These are phyloP conservation scores for Penicillium antarcticum DNA, from an alignment of 495 filamentous ascomycete genomes.

Conservation along the genomic window DNA sequence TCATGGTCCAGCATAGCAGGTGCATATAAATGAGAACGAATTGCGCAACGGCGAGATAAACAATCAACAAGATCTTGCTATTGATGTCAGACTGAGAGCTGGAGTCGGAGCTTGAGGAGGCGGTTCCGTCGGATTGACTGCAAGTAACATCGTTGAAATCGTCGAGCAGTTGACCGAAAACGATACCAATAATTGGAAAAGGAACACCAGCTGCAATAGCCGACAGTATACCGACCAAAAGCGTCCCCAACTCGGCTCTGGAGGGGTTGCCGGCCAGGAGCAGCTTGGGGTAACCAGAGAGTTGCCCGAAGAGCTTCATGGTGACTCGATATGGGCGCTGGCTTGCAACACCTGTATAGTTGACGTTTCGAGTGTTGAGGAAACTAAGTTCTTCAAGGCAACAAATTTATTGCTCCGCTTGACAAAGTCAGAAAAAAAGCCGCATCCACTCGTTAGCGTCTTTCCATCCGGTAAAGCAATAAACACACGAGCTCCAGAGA, in stretches of 20 bases:
- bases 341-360: neutral
- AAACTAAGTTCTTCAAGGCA: slow-evolving; percentile 1
- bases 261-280: slow-evolving; percentile 34
- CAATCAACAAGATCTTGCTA: slow-evolving; percentile 55
- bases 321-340: slow-evolving; percentile 4
- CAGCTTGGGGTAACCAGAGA: slow-evolving; percentile 39
- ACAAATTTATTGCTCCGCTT: slow-evolving; percentile 8
- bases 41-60: slow-evolving; percentile 61
- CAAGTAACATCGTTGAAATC: slow-evolving; percentile 61
- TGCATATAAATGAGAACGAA: slow-evolving; percentile 57
- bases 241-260: slow-evolving; percentile 13
- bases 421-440: slow-evolving; percentile 2
- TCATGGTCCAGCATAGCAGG: slow-evolving; percentile 56
- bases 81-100: slow-evolving; percentile 46
- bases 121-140: slow-evolving; percentile 21
- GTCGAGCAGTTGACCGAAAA: slow-evolving; percentile 67
- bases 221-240: slow-evolving; percentile 40
- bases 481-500: neutral
- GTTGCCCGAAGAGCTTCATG: slow-evolving; percentile 30
- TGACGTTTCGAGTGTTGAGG: slow-evolving; percentile 5
- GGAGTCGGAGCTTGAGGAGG: slow-evolving; percentile 9
- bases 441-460: slow-evolving; percentile 7
- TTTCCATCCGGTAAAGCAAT: slow-evolving; percentile 1
- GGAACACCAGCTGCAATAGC: slow-evolving; percentile 63
- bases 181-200: slow-evolving; percentile 63